phyloP scores from a whole-genome alignment of 306 rosid genomes.

The Hippophae tibetana region DNA sequence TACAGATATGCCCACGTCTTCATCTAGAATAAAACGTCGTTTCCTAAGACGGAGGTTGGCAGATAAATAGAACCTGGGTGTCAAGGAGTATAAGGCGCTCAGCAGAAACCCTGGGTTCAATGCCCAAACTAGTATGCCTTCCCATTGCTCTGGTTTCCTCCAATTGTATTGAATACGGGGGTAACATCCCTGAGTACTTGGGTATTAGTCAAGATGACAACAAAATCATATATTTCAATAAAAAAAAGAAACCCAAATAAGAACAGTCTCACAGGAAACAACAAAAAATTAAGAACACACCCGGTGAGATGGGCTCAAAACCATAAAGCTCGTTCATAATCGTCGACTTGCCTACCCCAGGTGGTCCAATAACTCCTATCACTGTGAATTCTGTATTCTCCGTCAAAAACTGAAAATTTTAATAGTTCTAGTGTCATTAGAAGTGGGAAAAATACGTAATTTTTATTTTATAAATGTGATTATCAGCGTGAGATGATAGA shows the following conservation, averaged over 20 bases:
- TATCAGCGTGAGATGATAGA: conserved; percentile 2
- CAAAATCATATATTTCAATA: too few relatives aligned
- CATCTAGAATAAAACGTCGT: background rate
- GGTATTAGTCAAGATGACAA: too few relatives aligned
- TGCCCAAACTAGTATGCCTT: conserved; percentile 37
- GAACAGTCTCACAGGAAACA: background rate
- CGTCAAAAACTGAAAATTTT: conserved; percentile 60
- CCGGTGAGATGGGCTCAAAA: conserved; percentile 66
- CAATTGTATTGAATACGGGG: too few relatives aligned
- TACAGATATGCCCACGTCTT: background rate
- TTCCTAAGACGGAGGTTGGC: background rate
- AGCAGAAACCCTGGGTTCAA: conserved; percentile 75
- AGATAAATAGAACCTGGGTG: conserved; percentile 47
- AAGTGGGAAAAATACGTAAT: background rate
- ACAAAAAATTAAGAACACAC: conserved; percentile 22
- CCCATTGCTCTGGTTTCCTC: too few relatives aligned
- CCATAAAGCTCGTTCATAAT: conserved; percentile 86
- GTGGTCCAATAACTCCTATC: conserved; percentile 79
- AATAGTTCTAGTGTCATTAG: too few relatives aligned
- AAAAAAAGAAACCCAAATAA: background rate
- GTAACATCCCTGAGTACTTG: too few relatives aligned
- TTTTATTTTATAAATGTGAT: background rate
- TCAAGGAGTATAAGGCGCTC: conserved; percentile 85
- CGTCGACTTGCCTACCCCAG: conserved; percentile 81
- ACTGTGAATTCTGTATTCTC: conserved; percentile 61